A percentile compares a stretch with the other conserved stretches of the same genome.
Evolutionary conservation across 257 asterid species (phyloP).

Genomic region (Verbena officinalis): DNA sequence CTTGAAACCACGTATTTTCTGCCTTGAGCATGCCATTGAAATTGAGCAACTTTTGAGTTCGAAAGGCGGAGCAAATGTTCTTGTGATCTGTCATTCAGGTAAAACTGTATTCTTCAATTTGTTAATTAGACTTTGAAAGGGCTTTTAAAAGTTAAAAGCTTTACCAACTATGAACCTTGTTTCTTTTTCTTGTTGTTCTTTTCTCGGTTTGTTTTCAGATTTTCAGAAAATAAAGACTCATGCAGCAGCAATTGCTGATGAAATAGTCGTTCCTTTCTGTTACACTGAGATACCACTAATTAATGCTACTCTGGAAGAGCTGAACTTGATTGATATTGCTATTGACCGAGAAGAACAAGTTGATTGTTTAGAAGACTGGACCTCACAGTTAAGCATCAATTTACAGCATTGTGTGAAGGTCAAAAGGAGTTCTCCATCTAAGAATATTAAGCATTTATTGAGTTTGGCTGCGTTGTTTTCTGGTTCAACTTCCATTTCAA

Average conservation of each 20-base stretch:
- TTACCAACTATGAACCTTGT: no score
- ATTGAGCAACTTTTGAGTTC: slow-evolving; percentile 64
- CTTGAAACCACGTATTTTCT: slow-evolving; percentile 74
- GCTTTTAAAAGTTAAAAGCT: no score
- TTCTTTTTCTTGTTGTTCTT: no score
- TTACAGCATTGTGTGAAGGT: slow-evolving; percentile 69
- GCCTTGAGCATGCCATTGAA: slow-evolving; percentile 95
- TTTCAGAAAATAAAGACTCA: slow-evolving; percentile 83
- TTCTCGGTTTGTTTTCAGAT: slow-evolving; percentile 49
- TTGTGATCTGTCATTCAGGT: slow-evolving; percentile 98
- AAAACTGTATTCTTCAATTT: slow-evolving; percentile 16
- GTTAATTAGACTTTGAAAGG: slow-evolving; percentile 9
- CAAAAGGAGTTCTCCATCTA: slow-evolving; percentile 56
- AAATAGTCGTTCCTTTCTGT: slow-evolving; percentile 53
- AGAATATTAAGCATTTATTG: slow-evolving; percentile 60
- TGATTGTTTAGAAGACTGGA: slow-evolving; percentile 68
- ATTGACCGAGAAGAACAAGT: slow-evolving; percentile 61
- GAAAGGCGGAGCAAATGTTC: slow-evolving; percentile 88
- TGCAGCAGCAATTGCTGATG: slow-evolving; percentile 78
- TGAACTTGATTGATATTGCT: slow-evolving; percentile 71
- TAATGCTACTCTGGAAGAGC: slow-evolving; percentile 67
- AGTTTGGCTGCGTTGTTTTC: slow-evolving; percentile 62
- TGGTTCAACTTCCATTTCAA: slow-evolving; percentile 37
- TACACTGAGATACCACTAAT: slow-evolving; percentile 59
- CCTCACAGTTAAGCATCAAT: slow-evolving; percentile 66